A percentile compares a stretch with the other conserved stretches of the same genome.
Evolutionary conservation across 2,329 filamentous ascomycete genomes (phyloP).

Genomic region (Arachnopeziza araneosa): DNA sequence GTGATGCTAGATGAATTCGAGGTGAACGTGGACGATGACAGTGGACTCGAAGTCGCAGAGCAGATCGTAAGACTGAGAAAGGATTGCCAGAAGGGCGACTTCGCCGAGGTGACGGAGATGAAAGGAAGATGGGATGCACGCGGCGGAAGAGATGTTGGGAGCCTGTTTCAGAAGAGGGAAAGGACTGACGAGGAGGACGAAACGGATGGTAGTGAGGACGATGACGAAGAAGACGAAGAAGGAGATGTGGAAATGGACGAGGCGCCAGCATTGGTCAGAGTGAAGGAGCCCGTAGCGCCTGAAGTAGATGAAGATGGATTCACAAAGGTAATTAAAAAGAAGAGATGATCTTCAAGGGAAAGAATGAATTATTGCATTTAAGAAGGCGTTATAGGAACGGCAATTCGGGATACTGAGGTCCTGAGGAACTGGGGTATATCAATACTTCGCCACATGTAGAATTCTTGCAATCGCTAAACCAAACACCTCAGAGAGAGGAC

Average conservation of each 20-base stretch:
- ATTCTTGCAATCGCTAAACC: background rate
- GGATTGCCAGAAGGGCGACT: constrained; percentile 60
- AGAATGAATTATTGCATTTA: constrained; percentile 1
- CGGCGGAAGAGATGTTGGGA: constrained; percentile 48
- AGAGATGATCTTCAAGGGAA: constrained; percentile 31
- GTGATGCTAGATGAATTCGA: constrained; percentile 97
- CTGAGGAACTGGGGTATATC: constrained; percentile 13
- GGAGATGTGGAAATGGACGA: constrained; percentile 64
- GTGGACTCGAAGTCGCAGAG: constrained; percentile 65
- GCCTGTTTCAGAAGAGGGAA: constrained; percentile 43
- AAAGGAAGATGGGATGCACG: constrained; percentile 56
- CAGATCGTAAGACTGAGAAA: constrained; percentile 64
- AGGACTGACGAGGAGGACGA: constrained; percentile 48
- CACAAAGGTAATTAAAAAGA: constrained; percentile 67
- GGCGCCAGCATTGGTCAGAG: constrained; percentile 55
- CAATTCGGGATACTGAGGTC: background rate
- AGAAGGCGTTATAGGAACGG: constrained; percentile 6
- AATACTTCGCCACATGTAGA: constrained; percentile 4
- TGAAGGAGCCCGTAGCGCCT: constrained; percentile 57
- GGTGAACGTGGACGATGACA: constrained; percentile 86
- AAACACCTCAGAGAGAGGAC: background rate
- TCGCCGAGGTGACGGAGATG: constrained; percentile 58
- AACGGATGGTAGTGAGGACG: constrained; percentile 49
- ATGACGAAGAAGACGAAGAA: constrained; percentile 47
- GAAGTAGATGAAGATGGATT: constrained; percentile 80